Evolutionary conservation across 1,284 basidiomycete species (phyloP), one percentile per base, ranked within the genome.

Genomic region (Tetrapyrgos nigripes): DNA sequence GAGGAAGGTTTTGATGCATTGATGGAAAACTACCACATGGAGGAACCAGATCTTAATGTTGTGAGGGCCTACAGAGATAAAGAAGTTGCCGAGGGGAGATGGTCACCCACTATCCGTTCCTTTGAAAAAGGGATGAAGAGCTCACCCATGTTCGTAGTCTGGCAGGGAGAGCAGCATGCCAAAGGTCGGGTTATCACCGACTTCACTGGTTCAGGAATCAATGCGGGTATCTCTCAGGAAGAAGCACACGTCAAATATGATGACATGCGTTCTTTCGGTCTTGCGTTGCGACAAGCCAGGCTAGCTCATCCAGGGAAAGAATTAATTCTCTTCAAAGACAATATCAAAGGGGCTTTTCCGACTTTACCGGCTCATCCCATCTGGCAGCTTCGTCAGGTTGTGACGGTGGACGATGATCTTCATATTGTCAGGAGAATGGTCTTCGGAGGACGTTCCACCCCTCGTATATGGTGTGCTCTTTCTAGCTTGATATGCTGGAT

Each of bases 331-430:
- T 73, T 67, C 55, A 73, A 73, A 59, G 66, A 64, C 14, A 68
- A 74, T 52, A 66, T 75, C 5, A 19, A 65, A 2, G 59, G 60
- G 4, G 72, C 73, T 2, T 75, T 72, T 52, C 64, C 65, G 8
- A 71, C 66, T 58, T 62, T 71, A 1, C 69, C 69, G 0, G 68
- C 66, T 17, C 66, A 73, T 55, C 70, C 68, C 0, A 31, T 70
- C 5, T 73, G 69, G 68, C 73, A 76, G 47, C 33, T 74, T 1
- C 59, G 58, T 24, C 72, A 76, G 52, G 60, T 71, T 14, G 68
- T 74, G n/a, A 53, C 27, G 1, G 62, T 76, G 26, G 67, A 73
- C 40, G 63, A 59, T 57, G 73, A 4, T 68, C 63, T 11, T 57
- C 63, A 3, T 53, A n/a, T n/a, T n/a, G n/a, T n/a, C n/a, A n/a